These are phyloP conservation scores for Metschnikowia corniflorae DNA, from an alignment of 805 yeast genomes.

Conservation along the genomic window DNA sequence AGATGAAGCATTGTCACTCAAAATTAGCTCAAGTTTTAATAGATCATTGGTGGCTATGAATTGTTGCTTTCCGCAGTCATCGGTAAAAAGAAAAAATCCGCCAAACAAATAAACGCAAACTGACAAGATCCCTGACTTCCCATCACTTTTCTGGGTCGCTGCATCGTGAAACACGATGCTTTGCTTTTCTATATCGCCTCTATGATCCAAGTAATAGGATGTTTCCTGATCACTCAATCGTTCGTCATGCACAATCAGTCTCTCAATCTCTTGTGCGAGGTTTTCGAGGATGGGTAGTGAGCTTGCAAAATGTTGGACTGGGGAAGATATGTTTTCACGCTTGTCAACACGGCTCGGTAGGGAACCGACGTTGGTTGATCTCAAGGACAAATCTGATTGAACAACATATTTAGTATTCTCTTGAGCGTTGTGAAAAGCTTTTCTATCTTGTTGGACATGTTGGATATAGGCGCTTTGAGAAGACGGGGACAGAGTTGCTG, in stretches of 20 bases:
- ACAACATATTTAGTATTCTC: too few relatives aligned
- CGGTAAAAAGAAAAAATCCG: conserved; percentile 26
- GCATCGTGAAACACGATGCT: background rate
- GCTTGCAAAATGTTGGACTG: too few relatives aligned
- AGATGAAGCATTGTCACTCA: conserved; percentile 16
- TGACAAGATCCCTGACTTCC: conserved; percentile 19
- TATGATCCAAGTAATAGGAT: background rate
- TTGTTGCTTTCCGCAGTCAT: conserved; percentile 14
- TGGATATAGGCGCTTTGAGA: conserved; percentile 29
- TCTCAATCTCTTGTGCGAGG: background rate
- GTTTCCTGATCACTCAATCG: too few relatives aligned
- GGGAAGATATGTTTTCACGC: too few relatives aligned
- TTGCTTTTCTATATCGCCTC: background rate
- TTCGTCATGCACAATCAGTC: too few relatives aligned
- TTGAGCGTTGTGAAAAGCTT: too few relatives aligned
- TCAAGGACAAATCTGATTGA: too few relatives aligned
- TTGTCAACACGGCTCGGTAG: too few relatives aligned
- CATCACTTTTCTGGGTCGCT: conserved; percentile 5
- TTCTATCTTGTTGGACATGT: conserved; percentile 31
- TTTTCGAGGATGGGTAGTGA: too few relatives aligned
- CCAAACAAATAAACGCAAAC: conserved; percentile 37
- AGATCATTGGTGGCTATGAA: conserved; percentile 35
- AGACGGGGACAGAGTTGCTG: background rate
- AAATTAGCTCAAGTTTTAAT: conserved; percentile 32
- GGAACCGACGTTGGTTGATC: too few relatives aligned